These are phyloP conservation scores for Suhomyces ambrosiae DNA, from an alignment of 1,139 yeast species.

Conservation along the genomic window DNA sequence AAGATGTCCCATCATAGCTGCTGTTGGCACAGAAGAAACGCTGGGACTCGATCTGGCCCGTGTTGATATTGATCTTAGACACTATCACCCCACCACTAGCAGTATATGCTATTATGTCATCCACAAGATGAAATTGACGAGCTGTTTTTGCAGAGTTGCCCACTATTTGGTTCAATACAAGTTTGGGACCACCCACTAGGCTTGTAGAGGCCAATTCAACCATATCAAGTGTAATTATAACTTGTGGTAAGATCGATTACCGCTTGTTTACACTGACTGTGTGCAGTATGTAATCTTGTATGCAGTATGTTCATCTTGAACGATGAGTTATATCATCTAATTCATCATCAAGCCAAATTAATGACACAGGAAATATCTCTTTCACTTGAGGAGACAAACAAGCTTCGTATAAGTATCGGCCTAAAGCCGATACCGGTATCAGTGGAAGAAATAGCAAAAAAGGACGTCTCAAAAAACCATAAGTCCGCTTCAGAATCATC, in stretches of 20 bases:
- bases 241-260: conserved; percentile 1
- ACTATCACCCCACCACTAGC: conserved; percentile 74
- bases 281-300: conserved; percentile 2
- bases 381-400: conserved; percentile 42
- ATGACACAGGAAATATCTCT: conserved; percentile 30
- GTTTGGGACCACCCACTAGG: conserved; percentile 7
- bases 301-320: neutral
- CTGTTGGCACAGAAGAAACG: conserved; percentile 55
- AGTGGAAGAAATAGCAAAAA: neutral
- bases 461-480: neutral
- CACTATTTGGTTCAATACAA: conserved; percentile 23
- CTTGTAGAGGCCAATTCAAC: conserved; percentile 5
- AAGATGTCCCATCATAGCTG: conserved; percentile 5
- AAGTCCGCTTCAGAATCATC: neutral
- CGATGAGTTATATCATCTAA: neutral
- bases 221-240: conserved; percentile 1
- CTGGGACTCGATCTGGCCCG: conserved; percentile 30
- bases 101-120: conserved; percentile 53
- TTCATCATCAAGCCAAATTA: neutral
- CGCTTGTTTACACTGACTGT: conserved; percentile 4
- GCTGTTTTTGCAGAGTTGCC: conserved; percentile 37
- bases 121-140: conserved; percentile 42
- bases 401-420: conserved; percentile 49
- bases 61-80: conserved; percentile 27
- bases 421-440: conserved; percentile 42